Evolutionary conservation across 78 protist genomes (phyloP), one percentile per base, ranked within the genome.

Genomic region (Dictyostelium brefeldianum): DNA sequence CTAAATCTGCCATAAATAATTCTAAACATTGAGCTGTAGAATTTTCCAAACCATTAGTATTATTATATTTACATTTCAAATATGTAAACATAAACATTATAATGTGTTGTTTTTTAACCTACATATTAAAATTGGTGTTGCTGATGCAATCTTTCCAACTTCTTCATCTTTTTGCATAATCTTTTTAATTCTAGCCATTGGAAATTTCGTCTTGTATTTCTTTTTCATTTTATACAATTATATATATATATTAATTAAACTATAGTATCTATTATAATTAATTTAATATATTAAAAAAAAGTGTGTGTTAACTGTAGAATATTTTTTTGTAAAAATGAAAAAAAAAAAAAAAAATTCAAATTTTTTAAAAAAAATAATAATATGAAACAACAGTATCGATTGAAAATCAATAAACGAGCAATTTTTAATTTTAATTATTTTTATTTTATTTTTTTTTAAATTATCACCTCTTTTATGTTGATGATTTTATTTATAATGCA

Each of bases 161-260:
- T 92, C 96, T 74, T 92, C 96, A 80, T 92, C 96, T 22, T 83
- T 75, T 69, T 92, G 96, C 96, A 92, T 92, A 22, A 92, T 83
- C 79, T 84, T 92, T 73, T 92, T 92, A 31, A 92, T 92, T 51
- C 96, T 80, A 0, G 85, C 92, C 90, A 79, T 85, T 57, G 92
- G 92, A 43, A 85, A 85, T 48, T 74, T 85, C 27, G 92, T 85
- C 59, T 85, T 85, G 65, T 85, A 85, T 50, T 85, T 85, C 78
- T 85, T 85, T 64, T 85, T 85, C 92, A 85, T 85, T 85, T 50
- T 75, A 36, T 31, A 11, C 15, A 5, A 11, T 67, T 29, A 20
- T 36, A n/a, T 14, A 36, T 36, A 43, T 36, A 43, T 41, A 43
- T 5, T 41, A 18, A 15, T 18, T 22, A 6, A 70, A 70, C 15